Evolutionary conservation across 768 basidiomycete species (phyloP).

Genomic region (Amyloporia xantha): DNA sequence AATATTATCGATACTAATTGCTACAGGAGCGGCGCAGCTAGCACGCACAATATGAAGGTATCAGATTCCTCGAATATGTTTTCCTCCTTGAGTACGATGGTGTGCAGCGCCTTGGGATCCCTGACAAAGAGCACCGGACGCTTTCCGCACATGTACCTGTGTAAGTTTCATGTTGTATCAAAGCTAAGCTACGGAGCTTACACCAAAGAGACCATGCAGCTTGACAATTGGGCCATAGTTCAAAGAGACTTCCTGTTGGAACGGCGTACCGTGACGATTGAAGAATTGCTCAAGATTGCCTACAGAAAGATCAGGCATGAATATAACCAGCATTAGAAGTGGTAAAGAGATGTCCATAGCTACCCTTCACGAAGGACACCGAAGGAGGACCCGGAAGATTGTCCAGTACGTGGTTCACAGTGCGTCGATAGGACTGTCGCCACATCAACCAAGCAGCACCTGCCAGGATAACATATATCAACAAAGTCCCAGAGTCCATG

Average conservation of each 20-base stretch:
- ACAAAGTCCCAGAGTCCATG: too few species aligned
- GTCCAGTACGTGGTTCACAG: constrained; percentile 10
- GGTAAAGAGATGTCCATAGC: neutral
- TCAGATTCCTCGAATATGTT: constrained; percentile 11
- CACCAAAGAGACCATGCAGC: constrained; percentile 42
- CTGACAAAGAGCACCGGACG: constrained; percentile 33
- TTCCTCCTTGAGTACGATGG: constrained; percentile 38
- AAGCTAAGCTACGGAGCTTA: constrained; percentile 15
- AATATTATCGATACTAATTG: neutral
- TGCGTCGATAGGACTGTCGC: constrained; percentile 3
- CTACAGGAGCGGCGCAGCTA: neutral
- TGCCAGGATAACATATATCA: neutral
- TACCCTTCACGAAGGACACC: constrained; percentile 11
- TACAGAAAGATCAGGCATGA: neutral
- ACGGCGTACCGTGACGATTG: constrained; percentile 7
- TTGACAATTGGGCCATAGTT: constrained; percentile 38
- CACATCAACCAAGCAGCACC: constrained; percentile 2
- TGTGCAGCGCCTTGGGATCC: constrained; percentile 40
- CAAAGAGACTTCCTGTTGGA: constrained; percentile 9
- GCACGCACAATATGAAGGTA: neutral
- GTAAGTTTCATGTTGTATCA: too few species aligned
- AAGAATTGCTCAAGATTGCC: constrained; percentile 11
- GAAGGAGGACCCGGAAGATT: constrained; percentile 13
- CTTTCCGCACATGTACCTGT: neutral
- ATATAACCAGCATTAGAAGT: neutral